A percentile compares a stretch with the other conserved stretches of the same genome.
Conservation (phyloP, 2,329 filamentous ascomycete species). For the Chaetomium globosum region DNA sequence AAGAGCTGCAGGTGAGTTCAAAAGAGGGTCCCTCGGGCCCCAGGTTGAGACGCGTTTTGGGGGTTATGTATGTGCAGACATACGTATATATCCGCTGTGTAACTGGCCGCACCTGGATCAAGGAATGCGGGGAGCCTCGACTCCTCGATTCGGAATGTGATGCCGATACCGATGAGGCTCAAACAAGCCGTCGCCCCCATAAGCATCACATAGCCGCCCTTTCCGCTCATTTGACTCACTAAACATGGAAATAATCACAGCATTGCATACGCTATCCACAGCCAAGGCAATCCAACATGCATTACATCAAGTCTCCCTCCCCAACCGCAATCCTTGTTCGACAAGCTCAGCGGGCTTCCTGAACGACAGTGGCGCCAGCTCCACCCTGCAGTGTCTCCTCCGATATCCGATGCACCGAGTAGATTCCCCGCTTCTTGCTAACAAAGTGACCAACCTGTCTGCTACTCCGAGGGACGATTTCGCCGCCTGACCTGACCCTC, state of each 20-base stretch:
- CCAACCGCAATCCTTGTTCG: neutral
- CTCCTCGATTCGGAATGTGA: neutral
- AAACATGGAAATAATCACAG: neutral
- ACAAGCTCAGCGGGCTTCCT: conserved; percentile 31
- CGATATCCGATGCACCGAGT: conserved; percentile 77
- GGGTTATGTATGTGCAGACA: too few relatives aligned
- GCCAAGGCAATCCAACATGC: conserved; percentile 5
- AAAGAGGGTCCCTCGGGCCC: neutral
- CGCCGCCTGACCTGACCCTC: conserved; percentile 69
- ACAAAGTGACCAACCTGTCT: conserved; percentile 77
- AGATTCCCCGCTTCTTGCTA: conserved; percentile 77
- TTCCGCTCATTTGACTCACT: neutral
- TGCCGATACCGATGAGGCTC: neutral
- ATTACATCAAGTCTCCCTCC: conserved; percentile 3
- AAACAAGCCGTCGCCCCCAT: neutral
- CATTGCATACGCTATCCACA: neutral
- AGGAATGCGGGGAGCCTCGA: neutral
- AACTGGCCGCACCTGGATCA: neutral
- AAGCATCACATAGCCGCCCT: neutral
- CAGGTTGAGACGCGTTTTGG: neutral
- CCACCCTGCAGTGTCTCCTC: conserved; percentile 50
- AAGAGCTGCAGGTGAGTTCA: neutral
- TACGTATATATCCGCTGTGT: neutral
- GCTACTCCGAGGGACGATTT: conserved; percentile 67
- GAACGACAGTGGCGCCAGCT: conserved; percentile 24